A percentile compares a stretch with the other conserved stretches of the same genome.
phyloP scores from a whole-genome alignment of 129 eudicot genomes.

The Saposhnikovia divaricata region DNA sequence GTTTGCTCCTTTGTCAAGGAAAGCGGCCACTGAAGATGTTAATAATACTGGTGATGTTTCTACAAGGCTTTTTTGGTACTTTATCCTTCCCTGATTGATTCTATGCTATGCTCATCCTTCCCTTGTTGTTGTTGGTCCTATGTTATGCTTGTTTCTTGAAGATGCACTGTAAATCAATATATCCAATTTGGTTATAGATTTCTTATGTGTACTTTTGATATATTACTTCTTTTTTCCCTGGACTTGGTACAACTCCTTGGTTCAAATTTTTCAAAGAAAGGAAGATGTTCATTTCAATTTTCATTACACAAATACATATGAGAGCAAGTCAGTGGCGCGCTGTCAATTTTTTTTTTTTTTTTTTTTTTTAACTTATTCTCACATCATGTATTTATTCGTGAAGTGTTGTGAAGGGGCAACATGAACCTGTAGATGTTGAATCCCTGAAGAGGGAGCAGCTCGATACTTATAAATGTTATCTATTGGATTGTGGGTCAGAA shows the following conservation, averaged over 20 bases:
- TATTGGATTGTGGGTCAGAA: slow-evolving; percentile 51
- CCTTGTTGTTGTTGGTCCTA: not conserved
- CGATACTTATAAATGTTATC: slow-evolving; percentile 46
- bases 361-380: not conserved
- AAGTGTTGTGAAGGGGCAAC: slow-evolving; percentile 67
- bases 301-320: not conserved
- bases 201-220: not conserved
- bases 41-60: slow-evolving; percentile 28
- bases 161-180: not conserved
- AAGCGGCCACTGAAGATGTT: slow-evolving; percentile 41
- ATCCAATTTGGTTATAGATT: not conserved
- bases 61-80: slow-evolving; percentile 59
- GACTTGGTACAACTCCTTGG: not conserved
- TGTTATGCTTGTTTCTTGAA: not conserved
- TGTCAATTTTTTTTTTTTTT: not conserved
- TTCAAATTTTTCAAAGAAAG: not conserved
- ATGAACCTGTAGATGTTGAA: slow-evolving; percentile 41
- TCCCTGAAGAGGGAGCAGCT: slow-evolving; percentile 54
- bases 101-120: not conserved
- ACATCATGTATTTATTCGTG: slow-evolving; percentile 16
- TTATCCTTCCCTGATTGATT: not conserved
- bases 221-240: not conserved
- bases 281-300: not conserved
- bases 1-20: slow-evolving; percentile 97
- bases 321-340: not conserved